Evolutionary conservation across 2,329 filamentous ascomycete species (phyloP), one percentile per base, ranked within the genome.

Genomic region (Coniosporium tulheliwenetii): DNA sequence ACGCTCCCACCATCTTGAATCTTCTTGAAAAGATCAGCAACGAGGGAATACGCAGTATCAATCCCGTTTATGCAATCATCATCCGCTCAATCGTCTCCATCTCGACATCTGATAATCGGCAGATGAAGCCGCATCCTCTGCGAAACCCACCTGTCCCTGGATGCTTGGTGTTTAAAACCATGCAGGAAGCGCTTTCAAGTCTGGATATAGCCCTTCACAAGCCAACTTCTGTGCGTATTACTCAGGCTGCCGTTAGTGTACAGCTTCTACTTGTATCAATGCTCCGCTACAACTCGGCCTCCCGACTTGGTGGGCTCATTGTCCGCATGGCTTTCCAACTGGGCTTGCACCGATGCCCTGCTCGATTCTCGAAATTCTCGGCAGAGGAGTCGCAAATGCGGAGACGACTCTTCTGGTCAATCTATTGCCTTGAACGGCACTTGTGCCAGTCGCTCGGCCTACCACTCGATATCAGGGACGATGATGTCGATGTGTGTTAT

Each of bases 401-500:
- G 1, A 64, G 68, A 10, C 62, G 71, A 0, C 54, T 76, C 0
- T 75, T 75, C 44, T 76, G 71, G 71, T 68, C 68, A 1, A 63
- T 75, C 0, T 77, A 75, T 38, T 66, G 60, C 12, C 52, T 74
- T 0, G 73, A 76, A 36, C 60, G 72, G 37, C 67, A 72, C 42
- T 57, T 76, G 0, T 73, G 67, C 8, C 72, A 76, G 37, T 70
- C 70, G 0, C 61, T 76, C 2, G 72, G 73, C 0, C 56, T 74
- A 0, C 73, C 73, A 0, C 54, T 75, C 1, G 65, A 67, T 14
- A 67, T 77, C 9, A 64, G 65, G 39, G 72, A 76, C 44, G 67
- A 74, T 36, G 72, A 76, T 42, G 53, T 75, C 5, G 73, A 76
- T 46, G 72, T 76, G 1, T 76, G 73, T 45, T 70, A 70, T 42